Base-by-base conservation (phyloP, 352 stramenopile genomes). In the Sclerospora graminicola region DNA sequence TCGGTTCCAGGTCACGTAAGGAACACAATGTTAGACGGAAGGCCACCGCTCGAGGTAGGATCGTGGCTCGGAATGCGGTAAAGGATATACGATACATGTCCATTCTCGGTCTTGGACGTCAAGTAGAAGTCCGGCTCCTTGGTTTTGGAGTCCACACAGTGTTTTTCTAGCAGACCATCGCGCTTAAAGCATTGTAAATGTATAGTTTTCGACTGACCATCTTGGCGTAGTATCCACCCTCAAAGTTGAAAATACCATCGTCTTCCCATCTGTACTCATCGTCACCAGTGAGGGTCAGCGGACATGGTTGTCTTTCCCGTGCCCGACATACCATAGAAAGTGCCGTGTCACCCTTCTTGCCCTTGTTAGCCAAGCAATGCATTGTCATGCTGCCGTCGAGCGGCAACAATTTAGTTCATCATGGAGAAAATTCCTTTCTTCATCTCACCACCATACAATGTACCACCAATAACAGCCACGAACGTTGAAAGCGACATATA, bases 381-480 rank as follows among this genome's bases (percentile, higher is more conserved):
- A 99, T 98, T 41, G 95, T 70, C 69, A 99, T 94, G 61, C 97
- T 91, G 48, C 89, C 87, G 35, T 96, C 64, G 35, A 98, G 77
- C 21, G 95, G 95, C 23, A 98, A 68, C 84, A 82, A 97, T 73
- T n/a, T 98, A 98, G 72, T 99, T 98, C 94, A 98, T 98, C 66
- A 99, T 84, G 43, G 76, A 92, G 54, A 98, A 98, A 54, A 98
- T 97, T 20, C 94, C 94, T 70, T 98, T 98, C 74, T 99, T 99
- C 77, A 98, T 99, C 69, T 98, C 95, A 31, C 95, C 95, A 39
- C 93, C 95, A 69, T 98, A 98, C 79, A 82, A 98, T 5, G 95
- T 98, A 41, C 93, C 94, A 43, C 92, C 90, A 43, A 98, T 97
- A 34, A 98, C 81, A 30, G 90, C 93, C 31, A 93, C n/a, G n/a